Base-by-base conservation (phyloP, 1,284 basidiomycete species). In the Peniophora sp. region DNA sequence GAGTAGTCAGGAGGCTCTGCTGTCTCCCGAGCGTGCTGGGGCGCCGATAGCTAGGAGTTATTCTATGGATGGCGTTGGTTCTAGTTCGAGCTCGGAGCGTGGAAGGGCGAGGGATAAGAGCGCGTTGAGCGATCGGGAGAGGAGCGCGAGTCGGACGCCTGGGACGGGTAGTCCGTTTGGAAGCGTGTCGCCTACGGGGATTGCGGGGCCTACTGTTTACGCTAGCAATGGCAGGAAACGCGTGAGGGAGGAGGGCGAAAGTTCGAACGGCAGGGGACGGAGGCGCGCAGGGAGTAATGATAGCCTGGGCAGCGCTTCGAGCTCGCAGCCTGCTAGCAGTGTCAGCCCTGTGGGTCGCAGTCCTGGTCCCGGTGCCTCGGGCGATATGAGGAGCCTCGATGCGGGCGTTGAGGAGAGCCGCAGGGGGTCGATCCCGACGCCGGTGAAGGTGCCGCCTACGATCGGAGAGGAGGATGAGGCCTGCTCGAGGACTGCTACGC, bases 161-260 rank as follows among this genome's bases (percentile, higher is more conserved):
- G 65, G 68, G 34, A 63, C 65, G 39, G 66, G 66, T 52, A 77
- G 75, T 47, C 76, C 81, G 2, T 59, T 82, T 34, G 82, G 81
- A 8, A 81, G 79, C 54, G 63, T 82, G 47, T 82, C 79, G 19
- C 83, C 83, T 3, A 81, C 83, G 2, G 76, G 68, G 11, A 50
- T 65, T 36, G 60, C 61, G 23, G 56, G 72, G 58, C n/a, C 56
- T 71, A 49, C 22, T 55, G 24, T 45, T 39, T 39, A 23, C 49
- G 36, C 68, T 14, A 9, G 23, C 20, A 2, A 62, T 38, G 66
- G 55, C 11, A 49, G 56, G 39, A 61, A 57, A 65, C 56, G 66
- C 57, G 41, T 58, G 53, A 52, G 67, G 56, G 57, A 57, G 22
- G 63, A 61, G 11, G 57, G 56, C 34, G 65, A 67, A 54, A 53